phyloP scores from a whole-genome alignment of 306 rosid species.

The Senna tora region DNA sequence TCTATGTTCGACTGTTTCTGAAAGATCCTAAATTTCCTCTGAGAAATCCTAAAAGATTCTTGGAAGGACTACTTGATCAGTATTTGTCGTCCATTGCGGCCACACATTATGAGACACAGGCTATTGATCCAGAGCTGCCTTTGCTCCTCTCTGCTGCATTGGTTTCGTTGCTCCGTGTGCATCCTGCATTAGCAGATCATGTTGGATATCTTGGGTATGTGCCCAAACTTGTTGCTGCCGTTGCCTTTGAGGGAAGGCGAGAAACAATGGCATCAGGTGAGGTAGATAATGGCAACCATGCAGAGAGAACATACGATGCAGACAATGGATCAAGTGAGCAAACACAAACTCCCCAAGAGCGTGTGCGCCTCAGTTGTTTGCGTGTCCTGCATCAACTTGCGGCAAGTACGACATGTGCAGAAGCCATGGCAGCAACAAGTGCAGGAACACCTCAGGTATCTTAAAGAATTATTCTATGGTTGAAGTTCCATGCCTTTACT shows the following conservation, averaged over 20 bases:
- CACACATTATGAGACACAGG: slow-evolving; percentile 79
- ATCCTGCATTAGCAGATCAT: slow-evolving; percentile 97
- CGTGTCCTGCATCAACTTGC: slow-evolving; percentile 99
- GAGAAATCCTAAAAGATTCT: slow-evolving; percentile 97
- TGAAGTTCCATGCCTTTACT: slow-evolving; percentile 8
- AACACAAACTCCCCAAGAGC: slow-evolving; percentile 91
- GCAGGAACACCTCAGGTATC: slow-evolving; percentile 95
- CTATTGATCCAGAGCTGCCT: slow-evolving; percentile 91
- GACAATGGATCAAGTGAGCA: slow-evolving; percentile 67
- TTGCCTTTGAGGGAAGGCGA: slow-evolving; percentile 91
- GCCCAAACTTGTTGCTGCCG: slow-evolving; percentile 97
- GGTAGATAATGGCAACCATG: slow-evolving; percentile 54
- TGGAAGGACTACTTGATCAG: slow-evolving; percentile 98
- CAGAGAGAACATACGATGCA: slow-evolving; percentile 54
- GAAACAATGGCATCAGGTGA: slow-evolving; percentile 95
- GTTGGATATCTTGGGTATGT: slow-evolving; percentile 99
- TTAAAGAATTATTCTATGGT: slow-evolving; percentile 9
- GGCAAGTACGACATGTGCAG: slow-evolving; percentile 97
- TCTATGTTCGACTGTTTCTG: slow-evolving; percentile 88
- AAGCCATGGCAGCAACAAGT: slow-evolving; percentile 99
- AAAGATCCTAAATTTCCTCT: slow-evolving; percentile 99
- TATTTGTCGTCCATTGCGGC: slow-evolving; percentile 94
- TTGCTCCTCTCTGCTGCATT: slow-evolving; percentile 96
- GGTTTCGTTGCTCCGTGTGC: slow-evolving; percentile 94
- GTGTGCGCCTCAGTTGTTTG: slow-evolving; percentile 95